These are phyloP conservation scores for Hypomontagnella monticulosa DNA, from an alignment of 495 filamentous ascomycete species.

Conservation along the genomic window DNA sequence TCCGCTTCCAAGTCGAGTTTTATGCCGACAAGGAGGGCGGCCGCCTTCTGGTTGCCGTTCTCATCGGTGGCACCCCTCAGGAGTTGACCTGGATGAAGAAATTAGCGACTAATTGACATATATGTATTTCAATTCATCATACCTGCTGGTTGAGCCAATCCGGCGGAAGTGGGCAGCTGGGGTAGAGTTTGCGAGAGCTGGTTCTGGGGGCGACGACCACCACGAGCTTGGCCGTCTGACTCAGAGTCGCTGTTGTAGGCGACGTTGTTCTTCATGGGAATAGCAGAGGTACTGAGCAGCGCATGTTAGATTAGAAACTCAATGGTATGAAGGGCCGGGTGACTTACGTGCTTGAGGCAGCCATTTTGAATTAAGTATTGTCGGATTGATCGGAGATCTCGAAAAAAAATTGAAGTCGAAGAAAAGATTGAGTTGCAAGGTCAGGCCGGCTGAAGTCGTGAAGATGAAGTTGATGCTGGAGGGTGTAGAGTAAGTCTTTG, in stretches of 20 bases:
- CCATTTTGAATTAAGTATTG: conserved; percentile 38
- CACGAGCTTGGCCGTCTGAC: conserved; percentile 41
- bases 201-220: conserved; percentile 43
- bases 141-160: conserved; percentile 54
- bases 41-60: conserved; percentile 54
- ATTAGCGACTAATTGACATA: background rate
- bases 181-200: conserved; percentile 40
- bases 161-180: conserved; percentile 49
- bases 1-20: conserved; percentile 60
- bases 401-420: conserved; percentile 25
- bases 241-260: conserved; percentile 45
- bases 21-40: conserved; percentile 56
- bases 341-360: conserved; percentile 42
- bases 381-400: conserved; percentile 35
- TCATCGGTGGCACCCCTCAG: conserved; percentile 55
- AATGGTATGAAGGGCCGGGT: background rate
- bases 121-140: conserved; percentile 15
- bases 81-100: conserved; percentile 39
- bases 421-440: conserved; percentile 6
- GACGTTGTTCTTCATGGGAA: conserved; percentile 45
- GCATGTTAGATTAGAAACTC: conserved; percentile 8
- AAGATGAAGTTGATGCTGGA: conserved; percentile 36
- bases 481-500: conserved; percentile 6
- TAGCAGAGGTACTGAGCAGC: conserved; percentile 28
- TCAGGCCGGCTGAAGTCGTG: conserved; percentile 45